Evolutionary conservation across 257 asterid species (phyloP).

Genomic region (Cynanchum wilfordii): DNA sequence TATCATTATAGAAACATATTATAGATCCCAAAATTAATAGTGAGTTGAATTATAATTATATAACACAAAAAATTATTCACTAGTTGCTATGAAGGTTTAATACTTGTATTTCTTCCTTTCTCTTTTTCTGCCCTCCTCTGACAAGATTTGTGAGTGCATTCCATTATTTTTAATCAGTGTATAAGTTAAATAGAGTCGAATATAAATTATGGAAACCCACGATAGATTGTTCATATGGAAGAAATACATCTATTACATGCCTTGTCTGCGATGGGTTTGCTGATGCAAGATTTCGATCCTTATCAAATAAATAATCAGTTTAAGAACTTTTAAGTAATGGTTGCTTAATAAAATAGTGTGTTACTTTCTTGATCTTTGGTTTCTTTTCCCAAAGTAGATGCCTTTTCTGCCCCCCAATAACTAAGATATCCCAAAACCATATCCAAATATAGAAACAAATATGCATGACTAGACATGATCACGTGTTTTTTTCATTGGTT

Average conservation of each 20-base stretch:
- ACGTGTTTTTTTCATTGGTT: constrained; percentile 5
- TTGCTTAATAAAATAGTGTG: neutral
- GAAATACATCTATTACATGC: neutral
- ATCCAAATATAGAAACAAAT: neutral
- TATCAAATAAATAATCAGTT: neutral
- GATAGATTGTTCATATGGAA: neutral
- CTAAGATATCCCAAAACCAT: neutral
- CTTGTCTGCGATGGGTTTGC: neutral
- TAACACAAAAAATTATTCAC: too few species aligned
- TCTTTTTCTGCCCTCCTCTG: neutral
- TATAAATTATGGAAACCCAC: neutral
- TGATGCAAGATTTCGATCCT: neutral
- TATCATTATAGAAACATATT: too few species aligned
- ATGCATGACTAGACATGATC: neutral
- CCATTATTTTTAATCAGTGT: neutral
- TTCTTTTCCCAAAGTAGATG: constrained; percentile 4
- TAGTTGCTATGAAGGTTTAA: neutral
- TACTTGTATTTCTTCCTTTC: neutral
- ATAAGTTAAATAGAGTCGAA: neutral
- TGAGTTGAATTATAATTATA: too few species aligned
- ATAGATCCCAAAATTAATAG: too few species aligned
- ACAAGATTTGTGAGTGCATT: neutral
- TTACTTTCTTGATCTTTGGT: neutral
- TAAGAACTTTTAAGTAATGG: neutral
- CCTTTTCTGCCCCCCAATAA: neutral